These are phyloP conservation scores for Porphyra umbilicalis DNA, from an alignment of 31 red algal species.

Conservation along the genomic window DNA sequence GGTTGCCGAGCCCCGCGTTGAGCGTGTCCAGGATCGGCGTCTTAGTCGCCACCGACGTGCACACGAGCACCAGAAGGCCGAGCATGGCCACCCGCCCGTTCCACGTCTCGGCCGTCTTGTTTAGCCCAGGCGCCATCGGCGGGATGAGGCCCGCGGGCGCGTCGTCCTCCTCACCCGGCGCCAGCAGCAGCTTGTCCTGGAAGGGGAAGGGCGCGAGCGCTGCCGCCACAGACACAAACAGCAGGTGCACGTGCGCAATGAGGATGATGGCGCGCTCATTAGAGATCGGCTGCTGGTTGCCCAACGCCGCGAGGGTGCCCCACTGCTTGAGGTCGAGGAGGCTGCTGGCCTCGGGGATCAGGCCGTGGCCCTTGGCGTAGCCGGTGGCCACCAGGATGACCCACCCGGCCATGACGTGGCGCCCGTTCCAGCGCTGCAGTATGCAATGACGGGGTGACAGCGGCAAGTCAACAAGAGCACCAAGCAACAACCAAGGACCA, in stretches of 20 bases:
- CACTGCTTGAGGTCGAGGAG: slow-evolving; percentile 53
- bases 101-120: slow-evolving; percentile 82
- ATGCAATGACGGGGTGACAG: no score
- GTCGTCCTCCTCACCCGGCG: slow-evolving; percentile 64
- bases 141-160: slow-evolving; percentile 78
- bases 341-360: slow-evolving; percentile 55
- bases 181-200: slow-evolving; percentile 85
- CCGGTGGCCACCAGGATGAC: slow-evolving; percentile 56
- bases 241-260: slow-evolving; percentile 86
- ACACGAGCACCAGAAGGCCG: slow-evolving; percentile 48
- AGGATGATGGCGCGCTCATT: slow-evolving; percentile 76
- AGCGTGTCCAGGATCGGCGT: slow-evolving; percentile 69
- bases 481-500: no score
- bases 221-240: slow-evolving; percentile 68
- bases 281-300: slow-evolving; percentile 40
- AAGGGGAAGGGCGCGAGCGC: slow-evolving; percentile 87
- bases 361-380: slow-evolving; percentile 80
- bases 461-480: no score
- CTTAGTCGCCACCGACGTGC: slow-evolving; percentile 31
- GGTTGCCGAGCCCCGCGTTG: slow-evolving; percentile 66
- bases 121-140: slow-evolving; percentile 56
- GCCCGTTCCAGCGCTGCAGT: slow-evolving; percentile 88
- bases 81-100: slow-evolving; percentile 92
- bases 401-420: slow-evolving; percentile 91
- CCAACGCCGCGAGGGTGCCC: slow-evolving; percentile 55